Evolutionary conservation across 176 grass and related monocot genomes (phyloP), one percentile per base, ranked within the genome.

Genomic region (Juncus inflexus): DNA sequence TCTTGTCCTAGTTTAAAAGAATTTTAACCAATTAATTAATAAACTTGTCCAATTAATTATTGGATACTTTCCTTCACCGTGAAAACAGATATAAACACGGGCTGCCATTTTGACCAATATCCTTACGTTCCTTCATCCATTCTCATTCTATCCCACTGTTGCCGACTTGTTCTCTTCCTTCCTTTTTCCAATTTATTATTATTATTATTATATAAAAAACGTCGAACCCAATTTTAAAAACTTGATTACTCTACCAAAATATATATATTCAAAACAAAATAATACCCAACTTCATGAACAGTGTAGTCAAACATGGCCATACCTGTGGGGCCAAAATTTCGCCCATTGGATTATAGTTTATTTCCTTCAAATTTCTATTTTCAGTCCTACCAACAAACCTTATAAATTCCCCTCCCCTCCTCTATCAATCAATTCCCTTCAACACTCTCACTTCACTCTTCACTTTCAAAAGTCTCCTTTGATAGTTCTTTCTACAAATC

Each of bases 61-160:
- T 3, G n/a, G 67, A 70, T 58, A 37, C 6, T 71, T 71, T 52
- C 19, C 67, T 71, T 71, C 15, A 47, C 67, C 67, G 38, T 71
- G 67, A 71, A 71, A 71, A 58, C 67, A 58, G 53, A 71, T 59
- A 45, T 59, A 71, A 71, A 71, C 67, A 40, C 51, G 67, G 51
- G 3, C 11, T 59, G 40, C 5, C 51, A 57, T 58, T 57, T 71
- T 71, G 67, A 71, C 67, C 8, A 3, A 57, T 15, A 9, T 57
- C n/a, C 12, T 57, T 0, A 12, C 7, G 40, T 52, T 66, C 14
- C 42, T 45, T 9, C 41, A 45, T 65, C 12, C 3, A 10, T 65
- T 47, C 43, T 6, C 9, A 47, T 47, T 5, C 0, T 6, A 6
- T 47, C 43, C 43, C 64, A 10, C 50, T 41, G 2, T 45, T 19